Conservation (phyloP, 495 filamentous ascomycete species). For the Pseudomonodictys pantanalensis region DNA sequence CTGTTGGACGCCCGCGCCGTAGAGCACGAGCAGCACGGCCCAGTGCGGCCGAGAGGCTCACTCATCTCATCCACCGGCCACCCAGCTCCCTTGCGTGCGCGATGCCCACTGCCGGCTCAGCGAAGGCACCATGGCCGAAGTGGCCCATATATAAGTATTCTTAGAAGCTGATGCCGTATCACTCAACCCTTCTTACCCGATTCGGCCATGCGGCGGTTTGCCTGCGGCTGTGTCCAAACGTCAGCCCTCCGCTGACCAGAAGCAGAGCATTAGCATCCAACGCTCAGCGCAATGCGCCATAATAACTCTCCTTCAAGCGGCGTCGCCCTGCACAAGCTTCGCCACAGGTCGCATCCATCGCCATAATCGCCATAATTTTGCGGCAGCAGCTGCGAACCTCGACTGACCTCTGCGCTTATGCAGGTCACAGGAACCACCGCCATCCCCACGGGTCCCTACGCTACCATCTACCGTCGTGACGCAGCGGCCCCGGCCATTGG, state of each 20-base stretch:
- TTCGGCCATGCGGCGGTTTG: constrained; percentile 17
- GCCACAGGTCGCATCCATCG: too few relatives aligned
- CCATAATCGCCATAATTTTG: not conserved
- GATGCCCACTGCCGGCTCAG: not conserved
- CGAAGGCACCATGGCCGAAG: not conserved
- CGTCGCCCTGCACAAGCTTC: not conserved
- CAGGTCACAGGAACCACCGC: not conserved
- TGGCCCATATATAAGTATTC: constrained; percentile 14
- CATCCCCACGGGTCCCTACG: too few relatives aligned
- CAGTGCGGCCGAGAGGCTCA: not conserved
- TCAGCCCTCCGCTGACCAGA: constrained; percentile 18
- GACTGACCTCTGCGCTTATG: not conserved
- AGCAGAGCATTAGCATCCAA: constrained; percentile 18
- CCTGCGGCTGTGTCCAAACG: constrained; percentile 30
- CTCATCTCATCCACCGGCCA: not conserved
- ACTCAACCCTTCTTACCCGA: constrained; percentile 14
- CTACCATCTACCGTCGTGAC: too few relatives aligned
- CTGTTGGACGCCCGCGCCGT: constrained; percentile 3
- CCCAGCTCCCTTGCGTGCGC: constrained; percentile 6
- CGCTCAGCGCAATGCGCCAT: constrained; percentile 5
- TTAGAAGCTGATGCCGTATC: constrained; percentile 29
- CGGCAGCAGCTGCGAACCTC: not conserved
- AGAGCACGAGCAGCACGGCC: not conserved
- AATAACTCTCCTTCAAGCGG: constrained; percentile 10
- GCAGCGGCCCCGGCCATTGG: constrained; percentile 1